Conservation (phyloP, 345 rosid species). For the Hypericum perforatum region DNA sequence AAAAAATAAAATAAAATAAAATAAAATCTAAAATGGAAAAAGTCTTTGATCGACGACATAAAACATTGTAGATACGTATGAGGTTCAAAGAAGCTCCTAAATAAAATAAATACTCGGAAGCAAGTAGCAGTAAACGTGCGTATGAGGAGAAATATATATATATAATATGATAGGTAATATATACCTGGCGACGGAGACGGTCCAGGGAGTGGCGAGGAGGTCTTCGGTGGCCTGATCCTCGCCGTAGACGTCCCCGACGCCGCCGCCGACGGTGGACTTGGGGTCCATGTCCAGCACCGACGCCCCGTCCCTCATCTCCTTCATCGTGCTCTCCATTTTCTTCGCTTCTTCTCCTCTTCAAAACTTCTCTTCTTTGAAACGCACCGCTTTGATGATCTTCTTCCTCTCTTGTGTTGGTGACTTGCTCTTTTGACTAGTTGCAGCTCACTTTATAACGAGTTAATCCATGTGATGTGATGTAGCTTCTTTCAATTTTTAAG, state of each 20-base stretch:
- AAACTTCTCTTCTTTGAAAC: too few relatives aligned
- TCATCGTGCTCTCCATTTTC: constrained; percentile 52
- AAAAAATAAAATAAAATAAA: too few relatives aligned
- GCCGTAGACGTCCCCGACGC: not conserved
- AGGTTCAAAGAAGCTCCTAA: too few relatives aligned
- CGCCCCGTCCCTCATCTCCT: constrained; percentile 30
- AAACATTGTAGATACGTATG: too few relatives aligned
- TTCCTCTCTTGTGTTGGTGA: too few relatives aligned
- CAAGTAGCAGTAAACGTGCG: not conserved
- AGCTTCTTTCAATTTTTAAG: too few relatives aligned
- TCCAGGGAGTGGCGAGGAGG: constrained; percentile 3
- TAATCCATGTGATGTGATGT: too few relatives aligned
- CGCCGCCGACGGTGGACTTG: constrained; percentile 31
- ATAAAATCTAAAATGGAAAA: too few relatives aligned
- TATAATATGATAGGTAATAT: not conserved
- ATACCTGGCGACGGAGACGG: constrained; percentile 5
- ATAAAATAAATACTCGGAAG: not conserved
- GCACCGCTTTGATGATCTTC: too few relatives aligned
- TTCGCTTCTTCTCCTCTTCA: not conserved
- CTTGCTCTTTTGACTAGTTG: too few relatives aligned
- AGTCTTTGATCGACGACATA: too few relatives aligned
- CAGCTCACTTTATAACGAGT: too few relatives aligned
- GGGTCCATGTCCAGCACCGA: constrained; percentile 46
- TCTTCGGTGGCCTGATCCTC: constrained; percentile 3
- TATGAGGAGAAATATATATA: not conserved